These are phyloP conservation scores for Coemansia sp. DNA, from an alignment of 371 early-diverging fungal species.

Conservation along the genomic window DNA sequence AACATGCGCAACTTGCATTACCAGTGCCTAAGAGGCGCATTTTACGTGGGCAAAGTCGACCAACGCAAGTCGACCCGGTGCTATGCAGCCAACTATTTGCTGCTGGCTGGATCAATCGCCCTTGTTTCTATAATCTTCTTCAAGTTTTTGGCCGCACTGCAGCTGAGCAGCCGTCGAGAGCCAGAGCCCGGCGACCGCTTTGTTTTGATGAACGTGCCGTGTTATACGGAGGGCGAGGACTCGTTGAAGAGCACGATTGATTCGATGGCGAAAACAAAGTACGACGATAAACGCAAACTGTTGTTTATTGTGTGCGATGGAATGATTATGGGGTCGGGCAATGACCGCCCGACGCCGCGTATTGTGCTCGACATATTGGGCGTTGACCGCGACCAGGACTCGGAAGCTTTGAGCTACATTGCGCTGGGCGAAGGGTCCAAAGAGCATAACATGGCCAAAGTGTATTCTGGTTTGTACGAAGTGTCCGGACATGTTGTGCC, in stretches of 20 bases:
- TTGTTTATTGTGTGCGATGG: constrained; percentile 89
- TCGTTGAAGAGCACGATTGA: constrained; percentile 90
- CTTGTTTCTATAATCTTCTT: constrained; percentile 81
- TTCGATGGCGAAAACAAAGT: constrained; percentile 84
- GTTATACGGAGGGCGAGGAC: constrained; percentile 95
- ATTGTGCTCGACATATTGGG: constrained; percentile 93
- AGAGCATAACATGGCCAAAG: constrained; percentile 93
- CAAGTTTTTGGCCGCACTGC: constrained; percentile 90
- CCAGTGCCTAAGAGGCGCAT: constrained; percentile 79
- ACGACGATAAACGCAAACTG: constrained; percentile 92
- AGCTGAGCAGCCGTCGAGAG: constrained; percentile 68
- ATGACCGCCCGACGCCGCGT: constrained; percentile 94
- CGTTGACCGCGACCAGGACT: constrained; percentile 83
- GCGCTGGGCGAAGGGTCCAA: constrained; percentile 86
- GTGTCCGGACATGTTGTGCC: constrained; percentile 84
- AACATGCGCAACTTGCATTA: constrained; percentile 50
- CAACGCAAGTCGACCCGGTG: constrained; percentile 76
- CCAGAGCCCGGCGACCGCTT: constrained; percentile 91
- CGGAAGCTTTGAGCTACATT: constrained; percentile 88
- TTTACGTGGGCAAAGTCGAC: constrained; percentile 90
- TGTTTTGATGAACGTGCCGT: constrained; percentile 84
- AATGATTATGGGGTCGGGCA: constrained; percentile 93
- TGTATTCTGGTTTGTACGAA: constrained; percentile 97
- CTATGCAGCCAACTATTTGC: constrained; percentile 83
- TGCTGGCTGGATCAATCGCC: constrained; percentile 74